These are phyloP conservation scores for Farysia itapuensis DNA, from an alignment of 1,284 basidiomycete genomes.

Conservation along the genomic window DNA sequence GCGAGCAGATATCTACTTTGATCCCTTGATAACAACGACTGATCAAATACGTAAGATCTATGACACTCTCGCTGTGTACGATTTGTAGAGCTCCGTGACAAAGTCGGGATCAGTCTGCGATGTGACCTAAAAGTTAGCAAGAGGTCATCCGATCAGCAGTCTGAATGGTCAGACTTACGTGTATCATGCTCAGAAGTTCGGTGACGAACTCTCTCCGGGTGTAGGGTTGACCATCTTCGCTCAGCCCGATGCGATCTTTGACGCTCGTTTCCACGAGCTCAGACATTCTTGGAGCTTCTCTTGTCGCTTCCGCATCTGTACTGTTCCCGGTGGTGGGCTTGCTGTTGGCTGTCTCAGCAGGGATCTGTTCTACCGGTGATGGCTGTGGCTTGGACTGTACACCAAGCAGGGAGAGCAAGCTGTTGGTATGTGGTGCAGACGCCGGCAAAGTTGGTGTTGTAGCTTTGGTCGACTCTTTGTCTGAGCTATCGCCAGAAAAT, in stretches of 20 bases:
- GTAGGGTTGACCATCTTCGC: slow-evolving; percentile 59
- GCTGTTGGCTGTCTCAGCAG: too few species aligned
- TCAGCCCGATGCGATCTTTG: slow-evolving; percentile 59
- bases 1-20: too few species aligned
- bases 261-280: slow-evolving; percentile 59
- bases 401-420: neutral
- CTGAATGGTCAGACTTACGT: slow-evolving; percentile 65
- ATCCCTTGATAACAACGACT: too few species aligned
- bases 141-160: too few species aligned
- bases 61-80: slow-evolving; percentile 23
- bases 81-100: slow-evolving; percentile 41
- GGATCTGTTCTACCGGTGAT: neutral
- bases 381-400: neutral
- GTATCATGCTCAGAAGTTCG: slow-evolving; percentile 70
- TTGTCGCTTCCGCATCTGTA: too few species aligned
- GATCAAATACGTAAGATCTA: too few species aligned
- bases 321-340: too few species aligned
- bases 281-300: slow-evolving; percentile 61
- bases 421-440: neutral
- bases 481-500: neutral
- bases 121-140: too few species aligned
- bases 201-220: slow-evolving; percentile 69
- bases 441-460: neutral
- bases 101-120: slow-evolving; percentile 50
- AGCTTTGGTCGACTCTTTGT: neutral